Base-by-base conservation (phyloP, 345 rosid species). In the Stellera chamaejasme region DNA sequence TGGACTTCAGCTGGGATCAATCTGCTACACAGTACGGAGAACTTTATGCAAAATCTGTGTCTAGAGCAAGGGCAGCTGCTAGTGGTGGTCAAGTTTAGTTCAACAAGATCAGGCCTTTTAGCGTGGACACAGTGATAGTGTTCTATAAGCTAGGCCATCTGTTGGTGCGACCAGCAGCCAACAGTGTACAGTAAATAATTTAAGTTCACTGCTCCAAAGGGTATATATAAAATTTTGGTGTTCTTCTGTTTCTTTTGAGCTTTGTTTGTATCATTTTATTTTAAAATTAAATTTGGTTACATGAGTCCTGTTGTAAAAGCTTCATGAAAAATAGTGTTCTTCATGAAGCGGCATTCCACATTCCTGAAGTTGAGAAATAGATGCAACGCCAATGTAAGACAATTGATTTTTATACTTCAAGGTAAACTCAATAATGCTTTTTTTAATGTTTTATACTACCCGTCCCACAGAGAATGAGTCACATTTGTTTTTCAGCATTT, bases 1-100 rank as follows among this genome's bases (percentile, higher is more conserved):
- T 86, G 45, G 96, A 88, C 69, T 93, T 85, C 63, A 84, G 99
- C 63, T 88, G 99, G 99, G 85, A 76, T 53, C 56, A 80, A 66
- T 89, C 99, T 0, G 87, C 97, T 5, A 56, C 79, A 16, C 87
- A 82, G 47, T 93, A 88, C 16, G 97, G 88, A 71, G 91, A 84
- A 47, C 94, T 93, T 43, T 93, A 93, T 72, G 39, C 76, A 2
- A 78, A 75, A 45, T 74, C 97, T 15, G 80, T 81, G 52, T 75
- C 89, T 43, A 72, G 85, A 72, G 99, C 97, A 27, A 81, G 70
- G 69, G 73, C 90, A 52, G 56, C 81, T 2, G 52, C 67, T 54
- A 70, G 50, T 69, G 77, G 66, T 50, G 46, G 55, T 44, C 75
- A 66, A 72, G 58, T 42, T 45, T 53, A 10, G 48, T 8, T 0